Percentiles rank a stretch among this genome's conserved stretches.
Conservation (phyloP, 2,329 filamentous ascomycete genomes). For the Salinomyces thailandicus region DNA sequence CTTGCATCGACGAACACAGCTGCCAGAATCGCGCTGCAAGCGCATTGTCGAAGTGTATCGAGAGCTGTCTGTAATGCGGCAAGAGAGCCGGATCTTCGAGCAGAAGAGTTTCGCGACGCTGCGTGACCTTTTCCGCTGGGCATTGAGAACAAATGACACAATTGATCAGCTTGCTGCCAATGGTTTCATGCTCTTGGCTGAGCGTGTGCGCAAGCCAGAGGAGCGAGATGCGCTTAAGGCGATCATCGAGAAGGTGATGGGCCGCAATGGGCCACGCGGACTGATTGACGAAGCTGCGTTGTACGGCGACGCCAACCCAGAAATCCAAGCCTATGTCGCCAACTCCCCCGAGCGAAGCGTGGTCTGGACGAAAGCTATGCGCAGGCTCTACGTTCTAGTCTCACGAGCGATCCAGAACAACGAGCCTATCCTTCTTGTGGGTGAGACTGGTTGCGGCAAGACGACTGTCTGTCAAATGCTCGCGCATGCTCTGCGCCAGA, state of each 20-base stretch:
- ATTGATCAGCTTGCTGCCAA: constrained; percentile 82
- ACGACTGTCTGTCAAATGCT: constrained; percentile 92
- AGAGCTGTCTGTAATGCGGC: constrained; percentile 78
- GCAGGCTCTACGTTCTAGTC: constrained; percentile 81
- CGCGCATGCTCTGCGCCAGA: constrained; percentile 64
- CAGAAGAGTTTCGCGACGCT: constrained; percentile 96
- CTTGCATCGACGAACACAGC: constrained; percentile 74
- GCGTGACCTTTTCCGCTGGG: constrained; percentile 93
- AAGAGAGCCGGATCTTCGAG: constrained; percentile 86
- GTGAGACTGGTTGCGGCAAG: constrained; percentile 95
- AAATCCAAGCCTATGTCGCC: constrained; percentile 25
- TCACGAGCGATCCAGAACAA: constrained; percentile 75
- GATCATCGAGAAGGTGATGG: constrained; percentile 85
- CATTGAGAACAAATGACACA: constrained; percentile 70
- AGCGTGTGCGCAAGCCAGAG: constrained; percentile 83
- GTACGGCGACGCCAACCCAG: constrained; percentile 46
- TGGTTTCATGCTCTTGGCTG: constrained; percentile 91
- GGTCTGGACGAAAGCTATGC: constrained; percentile 94
- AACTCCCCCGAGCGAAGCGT: constrained; percentile 50
- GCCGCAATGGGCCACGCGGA: constrained; percentile 45
- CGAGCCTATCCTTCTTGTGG: constrained; percentile 87
- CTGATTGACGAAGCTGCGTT: constrained; percentile 62
- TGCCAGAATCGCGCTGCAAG: constrained; percentile 82
- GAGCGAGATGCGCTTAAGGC: constrained; percentile 76
- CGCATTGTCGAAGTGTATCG: constrained; percentile 90